A percentile compares a stretch with the other conserved stretches of the same genome.
phyloP scores from a whole-genome alignment of 2,329 filamentous ascomycete genomes.

The Aspergillus phoenicis region DNA sequence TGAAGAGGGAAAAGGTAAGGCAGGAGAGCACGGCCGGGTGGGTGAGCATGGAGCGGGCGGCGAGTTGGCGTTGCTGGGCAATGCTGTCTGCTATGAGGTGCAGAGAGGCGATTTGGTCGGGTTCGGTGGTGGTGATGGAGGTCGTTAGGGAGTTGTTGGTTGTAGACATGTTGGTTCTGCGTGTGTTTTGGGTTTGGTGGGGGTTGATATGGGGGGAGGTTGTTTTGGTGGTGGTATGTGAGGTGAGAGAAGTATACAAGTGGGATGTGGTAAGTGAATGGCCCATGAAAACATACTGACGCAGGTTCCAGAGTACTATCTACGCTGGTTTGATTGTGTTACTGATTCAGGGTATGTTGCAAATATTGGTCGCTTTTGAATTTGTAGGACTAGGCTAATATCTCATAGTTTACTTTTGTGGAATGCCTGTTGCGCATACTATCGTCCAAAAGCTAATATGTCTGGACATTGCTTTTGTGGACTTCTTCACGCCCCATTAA shows the following conservation, averaged over 20 bases:
- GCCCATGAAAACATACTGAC: neutral
- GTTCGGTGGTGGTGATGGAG: slow-evolving; percentile 44
- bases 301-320: neutral
- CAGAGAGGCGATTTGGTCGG: slow-evolving; percentile 68
- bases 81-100: slow-evolving; percentile 78
- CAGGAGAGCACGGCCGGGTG: slow-evolving; percentile 56
- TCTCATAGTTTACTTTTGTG: no score
- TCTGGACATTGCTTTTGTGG: no score
- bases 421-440: no score
- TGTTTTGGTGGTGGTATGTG: neutral
- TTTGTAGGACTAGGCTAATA: no score
- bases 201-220: neutral
- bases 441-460: no score
- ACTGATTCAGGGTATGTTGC: neutral
- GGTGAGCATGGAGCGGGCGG: slow-evolving; percentile 64
- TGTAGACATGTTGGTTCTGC: neutral
- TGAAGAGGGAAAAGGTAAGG: slow-evolving; percentile 41
- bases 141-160: slow-evolving; percentile 24
- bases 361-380: no score
- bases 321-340: neutral
- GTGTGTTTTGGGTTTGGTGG: neutral
- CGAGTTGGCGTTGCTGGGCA: slow-evolving; percentile 75
- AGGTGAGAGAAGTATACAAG: neutral
- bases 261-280: neutral
- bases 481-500: no score